phyloP scores from a whole-genome alignment of 768 basidiomycete genomes.

The Tubosaeta brunneosetosa region DNA sequence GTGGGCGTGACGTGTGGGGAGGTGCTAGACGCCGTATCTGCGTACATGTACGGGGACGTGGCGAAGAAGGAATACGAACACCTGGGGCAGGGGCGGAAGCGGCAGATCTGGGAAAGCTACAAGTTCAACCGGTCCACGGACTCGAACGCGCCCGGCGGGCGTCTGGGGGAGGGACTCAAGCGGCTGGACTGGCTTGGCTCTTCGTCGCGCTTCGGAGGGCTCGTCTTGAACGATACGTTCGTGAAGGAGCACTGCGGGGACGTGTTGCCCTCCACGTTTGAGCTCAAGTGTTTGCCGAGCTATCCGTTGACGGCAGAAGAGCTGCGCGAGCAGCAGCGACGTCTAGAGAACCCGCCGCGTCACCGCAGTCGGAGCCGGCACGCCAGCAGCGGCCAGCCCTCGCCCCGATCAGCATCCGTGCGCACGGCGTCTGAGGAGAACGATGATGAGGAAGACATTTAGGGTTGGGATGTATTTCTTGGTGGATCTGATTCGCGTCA shows the following conservation, averaged over 20 bases:
- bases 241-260: conserved; percentile 45
- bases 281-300: conserved; percentile 46
- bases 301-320: conserved; percentile 50
- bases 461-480: neutral
- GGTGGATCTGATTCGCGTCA: conserved; percentile 4
- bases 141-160: conserved; percentile 64
- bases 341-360: conserved; percentile 23
- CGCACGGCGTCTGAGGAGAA: conserved; percentile 15
- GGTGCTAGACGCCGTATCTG: conserved; percentile 51
- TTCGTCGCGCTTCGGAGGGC: conserved; percentile 60
- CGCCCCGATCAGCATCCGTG: conserved; percentile 13
- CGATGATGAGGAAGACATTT: conserved; percentile 1
- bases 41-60: conserved; percentile 47
- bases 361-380: conserved; percentile 22
- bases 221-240: conserved; percentile 41
- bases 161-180: conserved; percentile 57
- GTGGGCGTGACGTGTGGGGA: conserved; percentile 68
- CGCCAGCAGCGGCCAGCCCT: conserved; percentile 12
- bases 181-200: conserved; percentile 62
- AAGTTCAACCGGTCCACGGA: conserved; percentile 61
- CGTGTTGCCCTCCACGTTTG: conserved; percentile 54
- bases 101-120: conserved; percentile 49
- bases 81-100: conserved; percentile 34
- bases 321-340: conserved; percentile 41
- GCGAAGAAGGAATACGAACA: conserved; percentile 49